These are phyloP conservation scores for Candida freyschussii DNA, from an alignment of 1,139 yeast genomes.

Conservation along the genomic window DNA sequence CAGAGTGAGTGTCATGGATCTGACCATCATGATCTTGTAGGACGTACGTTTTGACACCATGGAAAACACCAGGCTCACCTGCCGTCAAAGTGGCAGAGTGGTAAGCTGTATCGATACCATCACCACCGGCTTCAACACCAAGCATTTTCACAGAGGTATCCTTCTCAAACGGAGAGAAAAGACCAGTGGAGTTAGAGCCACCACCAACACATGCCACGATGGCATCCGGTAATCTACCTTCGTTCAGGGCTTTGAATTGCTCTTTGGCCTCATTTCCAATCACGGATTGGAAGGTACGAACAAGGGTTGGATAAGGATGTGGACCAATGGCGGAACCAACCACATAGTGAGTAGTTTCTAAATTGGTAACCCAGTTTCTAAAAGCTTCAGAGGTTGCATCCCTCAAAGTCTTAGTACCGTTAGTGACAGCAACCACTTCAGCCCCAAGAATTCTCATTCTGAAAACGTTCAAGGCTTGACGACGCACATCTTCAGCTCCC, in stretches of 20 bases:
- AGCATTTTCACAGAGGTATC: conserved; percentile 71
- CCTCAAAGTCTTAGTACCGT: conserved; percentile 93
- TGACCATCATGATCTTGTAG: conserved; percentile 92
- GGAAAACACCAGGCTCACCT: conserved; percentile 96
- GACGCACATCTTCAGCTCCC: conserved; percentile 99
- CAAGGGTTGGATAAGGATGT: conserved; percentile 97
- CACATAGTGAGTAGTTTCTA: conserved; percentile 83
- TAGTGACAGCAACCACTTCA: conserved; percentile 84
- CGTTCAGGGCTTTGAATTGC: conserved; percentile 74
- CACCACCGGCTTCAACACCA: conserved; percentile 99
- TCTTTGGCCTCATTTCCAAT: conserved; percentile 93
- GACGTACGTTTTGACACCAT: conserved; percentile 93
- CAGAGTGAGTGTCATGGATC: conserved; percentile 95
- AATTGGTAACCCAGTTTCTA: conserved; percentile 89
- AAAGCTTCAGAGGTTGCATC: conserved; percentile 98
- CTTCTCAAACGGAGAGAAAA: conserved; percentile 89
- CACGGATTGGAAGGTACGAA: conserved; percentile 96
- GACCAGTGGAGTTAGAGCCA: conserved; percentile 95
- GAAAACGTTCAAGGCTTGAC: conserved; percentile 97
- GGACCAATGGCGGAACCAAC: conserved; percentile 99
- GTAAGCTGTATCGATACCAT: conserved; percentile 78
- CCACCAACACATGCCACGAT: conserved; percentile 99
- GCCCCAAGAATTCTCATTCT: conserved; percentile 97
- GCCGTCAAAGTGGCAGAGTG: conserved; percentile 93
- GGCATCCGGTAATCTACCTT: conserved; percentile 84